phyloP scores from a whole-genome alignment of 2,329 filamentous ascomycete species.

The Kalmusia sp. region DNA sequence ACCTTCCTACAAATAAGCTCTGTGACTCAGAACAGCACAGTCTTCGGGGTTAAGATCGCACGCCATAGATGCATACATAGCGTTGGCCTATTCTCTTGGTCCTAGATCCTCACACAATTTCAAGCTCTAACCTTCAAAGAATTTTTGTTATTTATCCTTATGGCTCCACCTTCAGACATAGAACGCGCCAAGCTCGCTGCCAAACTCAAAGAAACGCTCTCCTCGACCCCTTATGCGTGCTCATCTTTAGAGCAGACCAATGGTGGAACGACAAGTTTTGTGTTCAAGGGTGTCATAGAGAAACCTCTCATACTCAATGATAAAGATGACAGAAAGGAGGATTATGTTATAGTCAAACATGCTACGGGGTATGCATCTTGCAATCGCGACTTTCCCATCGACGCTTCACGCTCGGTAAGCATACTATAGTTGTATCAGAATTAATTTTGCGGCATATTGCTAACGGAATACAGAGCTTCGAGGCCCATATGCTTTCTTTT shows the following conservation, averaged over 20 bases:
- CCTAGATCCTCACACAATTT: neutral
- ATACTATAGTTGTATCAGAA: too few relatives aligned
- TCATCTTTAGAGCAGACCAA: constrained; percentile 1
- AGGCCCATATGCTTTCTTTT: too few relatives aligned
- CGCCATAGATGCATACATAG: neutral
- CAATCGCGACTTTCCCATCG: constrained; percentile 9
- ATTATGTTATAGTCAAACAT: constrained; percentile 11
- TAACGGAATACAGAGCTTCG: too few relatives aligned
- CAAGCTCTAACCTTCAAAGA: neutral
- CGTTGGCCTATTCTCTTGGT: neutral
- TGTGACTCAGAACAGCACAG: neutral
- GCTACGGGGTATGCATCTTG: constrained; percentile 3
- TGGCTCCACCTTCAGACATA: neutral
- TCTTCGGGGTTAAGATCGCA: neutral
- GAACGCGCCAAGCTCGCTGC: neutral
- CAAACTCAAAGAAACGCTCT: neutral
- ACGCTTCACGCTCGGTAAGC: constrained; percentile 7
- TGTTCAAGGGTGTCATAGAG: constrained; percentile 4
- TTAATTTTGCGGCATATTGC: too few relatives aligned
- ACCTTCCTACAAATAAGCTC: neutral
- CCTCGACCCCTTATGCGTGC: constrained; percentile 11
- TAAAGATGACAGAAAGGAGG: neutral
- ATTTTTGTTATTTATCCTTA: neutral
- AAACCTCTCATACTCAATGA: neutral
- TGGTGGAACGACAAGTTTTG: constrained; percentile 15